Base-by-base conservation (phyloP, 2,329 filamentous ascomycete genomes). In the Scopulariopsis brevicaulis region DNA sequence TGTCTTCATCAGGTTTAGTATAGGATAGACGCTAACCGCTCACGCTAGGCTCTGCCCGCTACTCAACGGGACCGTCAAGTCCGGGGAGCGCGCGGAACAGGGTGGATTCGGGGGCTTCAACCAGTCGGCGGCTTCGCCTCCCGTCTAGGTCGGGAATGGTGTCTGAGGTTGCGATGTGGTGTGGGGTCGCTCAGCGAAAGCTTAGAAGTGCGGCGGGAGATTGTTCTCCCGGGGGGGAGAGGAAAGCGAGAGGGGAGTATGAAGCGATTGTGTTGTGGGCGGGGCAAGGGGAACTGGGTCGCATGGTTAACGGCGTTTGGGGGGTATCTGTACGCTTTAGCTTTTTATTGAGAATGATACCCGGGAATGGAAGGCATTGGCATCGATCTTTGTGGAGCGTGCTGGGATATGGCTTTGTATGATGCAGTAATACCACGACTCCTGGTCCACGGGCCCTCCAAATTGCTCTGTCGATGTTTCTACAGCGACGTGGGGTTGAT, bases 51-150 rank as follows among this genome's bases (percentile, higher is more conserved):
- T 92, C 66, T 95, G 90, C 70, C 90, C 90, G 54, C 77, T 94
- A 70, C 85, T 95, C 61, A 95, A 95, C 68, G 90, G 90, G 56
- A 89, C 87, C 35, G 87, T 87, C 76, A 86, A 87, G 63, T 73
- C 75, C 46, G 79, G 81, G 63, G 74, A 75, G 59, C 72, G 74
- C n/a, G 73, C 74, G 43, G 81, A 83, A 61, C 77, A 83, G 60
- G 78, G 80, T 58, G 79, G 80, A 7, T 84, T 84, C 68, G 81
- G 81, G 59, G 58, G 58, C 10, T 61, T 62, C 37, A 59, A 57
- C n/a, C 57, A 55, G 51, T 54, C 60, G 25, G 57, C 61, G 55
- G 58, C 61, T 15, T 28, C 37, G 46, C 54, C 54, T 14, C 50
- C 58, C 28, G 53, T 46, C 24, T 60, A 55, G n/a, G n/a, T 50